phyloP scores from a whole-genome alignment of 129 eudicot genomes.

The Lonicera japonica region DNA sequence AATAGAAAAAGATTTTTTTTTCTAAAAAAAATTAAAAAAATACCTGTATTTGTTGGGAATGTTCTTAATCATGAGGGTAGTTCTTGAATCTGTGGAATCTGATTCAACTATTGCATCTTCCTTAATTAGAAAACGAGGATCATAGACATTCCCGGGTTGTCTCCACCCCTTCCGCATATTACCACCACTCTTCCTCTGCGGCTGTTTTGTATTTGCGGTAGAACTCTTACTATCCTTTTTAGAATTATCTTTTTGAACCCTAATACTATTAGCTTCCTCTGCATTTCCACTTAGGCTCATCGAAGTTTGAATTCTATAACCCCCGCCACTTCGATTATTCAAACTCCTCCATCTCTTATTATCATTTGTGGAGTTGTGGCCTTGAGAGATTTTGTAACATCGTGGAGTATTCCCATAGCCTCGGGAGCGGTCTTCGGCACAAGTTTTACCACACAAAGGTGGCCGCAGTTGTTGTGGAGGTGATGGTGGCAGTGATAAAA shows the following conservation, averaged over 20 bases:
- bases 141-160: conserved; percentile 20
- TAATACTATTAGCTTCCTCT: conserved; percentile 7
- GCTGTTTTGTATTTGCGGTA: background rate
- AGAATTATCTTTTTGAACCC: background rate
- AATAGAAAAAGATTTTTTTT: too few relatives aligned
- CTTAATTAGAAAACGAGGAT: conserved; percentile 56
- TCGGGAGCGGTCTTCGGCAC: too few relatives aligned
- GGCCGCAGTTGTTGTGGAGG: too few relatives aligned
- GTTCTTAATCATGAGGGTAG: conserved; percentile 93
- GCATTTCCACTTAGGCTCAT: conserved; percentile 2
- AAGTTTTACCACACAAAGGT: too few relatives aligned
- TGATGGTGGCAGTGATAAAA: too few relatives aligned
- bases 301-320: conserved; percentile 5
- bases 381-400: background rate
- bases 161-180: conserved; percentile 39
- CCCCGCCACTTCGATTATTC: conserved; percentile 6
- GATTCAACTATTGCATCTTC: conserved; percentile 58
- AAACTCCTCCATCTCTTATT: background rate
- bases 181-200: background rate
- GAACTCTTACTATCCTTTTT: background rate
- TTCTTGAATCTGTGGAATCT: conserved; percentile 57
- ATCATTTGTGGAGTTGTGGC: background rate
- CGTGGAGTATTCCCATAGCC: too few relatives aligned
- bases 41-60: conserved; percentile 98
- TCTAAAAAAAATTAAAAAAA: too few relatives aligned